phyloP scores from a whole-genome alignment of 2,329 filamentous ascomycete species.

The Septoria petroselini region DNA sequence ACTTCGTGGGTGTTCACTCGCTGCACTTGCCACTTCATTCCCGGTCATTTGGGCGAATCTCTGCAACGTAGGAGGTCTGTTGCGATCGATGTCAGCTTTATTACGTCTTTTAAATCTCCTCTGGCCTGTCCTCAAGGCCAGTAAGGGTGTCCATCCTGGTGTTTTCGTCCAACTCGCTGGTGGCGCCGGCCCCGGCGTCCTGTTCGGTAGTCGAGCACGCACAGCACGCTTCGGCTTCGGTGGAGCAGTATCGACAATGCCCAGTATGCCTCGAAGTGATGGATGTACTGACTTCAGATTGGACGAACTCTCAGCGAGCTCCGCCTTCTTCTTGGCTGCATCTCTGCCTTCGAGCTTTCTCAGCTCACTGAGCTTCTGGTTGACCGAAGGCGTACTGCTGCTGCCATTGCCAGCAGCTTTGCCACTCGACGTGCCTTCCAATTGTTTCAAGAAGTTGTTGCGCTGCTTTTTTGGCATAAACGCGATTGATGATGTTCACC shows the following conservation, averaged over 20 bases:
- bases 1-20: slow-evolving; percentile 34
- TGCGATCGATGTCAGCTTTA: slow-evolving; percentile 25
- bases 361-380: slow-evolving; percentile 48
- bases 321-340: slow-evolving; percentile 40
- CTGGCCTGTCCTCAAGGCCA: slow-evolving; percentile 23
- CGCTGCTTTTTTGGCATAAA: slow-evolving; percentile 49
- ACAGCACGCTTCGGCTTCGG: slow-evolving; percentile 45
- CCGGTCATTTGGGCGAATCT: slow-evolving; percentile 30
- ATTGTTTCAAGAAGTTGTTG: slow-evolving; percentile 39
- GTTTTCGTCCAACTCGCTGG: slow-evolving; percentile 46
- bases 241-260: slow-evolving; percentile 46
- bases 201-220: slow-evolving; percentile 35
- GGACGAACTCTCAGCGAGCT: slow-evolving; percentile 43
- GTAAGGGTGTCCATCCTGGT: slow-evolving; percentile 30
- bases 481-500: slow-evolving; percentile 8
- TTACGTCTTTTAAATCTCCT: slow-evolving; percentile 15
- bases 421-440: slow-evolving; percentile 40
- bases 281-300: slow-evolving; percentile 46
- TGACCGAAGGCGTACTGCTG: slow-evolving; percentile 38
- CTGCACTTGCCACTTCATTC: slow-evolving; percentile 6
- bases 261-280: slow-evolving; percentile 44
- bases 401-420: slow-evolving; percentile 35
- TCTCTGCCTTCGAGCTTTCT: slow-evolving; percentile 44
- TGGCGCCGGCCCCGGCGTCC: slow-evolving; percentile 46
- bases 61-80: slow-evolving; percentile 28